Percentiles rank a stretch among this genome's conserved stretches.
Conservation (phyloP, 2,329 filamentous ascomycete genomes). For the Cordyceps militaris region DNA sequence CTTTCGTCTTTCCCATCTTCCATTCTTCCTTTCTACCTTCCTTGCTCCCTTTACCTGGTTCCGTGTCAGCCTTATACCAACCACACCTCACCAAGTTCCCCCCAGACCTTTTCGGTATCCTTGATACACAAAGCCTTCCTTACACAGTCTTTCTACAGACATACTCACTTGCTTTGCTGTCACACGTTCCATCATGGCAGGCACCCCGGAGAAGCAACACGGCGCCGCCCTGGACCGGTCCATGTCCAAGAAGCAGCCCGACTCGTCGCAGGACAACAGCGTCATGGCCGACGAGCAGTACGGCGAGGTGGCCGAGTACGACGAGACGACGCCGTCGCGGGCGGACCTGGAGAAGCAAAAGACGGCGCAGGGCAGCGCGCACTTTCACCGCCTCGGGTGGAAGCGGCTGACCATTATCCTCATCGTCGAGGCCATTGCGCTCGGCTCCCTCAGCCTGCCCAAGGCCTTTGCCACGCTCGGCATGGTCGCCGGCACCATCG, state of each 20-base stretch:
- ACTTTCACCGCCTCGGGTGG: slow-evolving; percentile 49
- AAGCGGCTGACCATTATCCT: slow-evolving; percentile 49
- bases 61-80: neutral
- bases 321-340: slow-evolving; percentile 22
- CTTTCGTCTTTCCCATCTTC: neutral
- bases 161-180: neutral
- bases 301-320: slow-evolving; percentile 33
- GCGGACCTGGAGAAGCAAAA: slow-evolving; percentile 41
- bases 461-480: slow-evolving; percentile 45
- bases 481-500: slow-evolving; percentile 43
- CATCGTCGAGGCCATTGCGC: slow-evolving; percentile 51
- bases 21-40: neutral
- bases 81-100: neutral
- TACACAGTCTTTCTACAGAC: slow-evolving; percentile 5
- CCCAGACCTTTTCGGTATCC: neutral
- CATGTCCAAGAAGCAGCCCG: slow-evolving; percentile 1
- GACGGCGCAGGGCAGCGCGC: slow-evolving; percentile 36
- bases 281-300: slow-evolving; percentile 22
- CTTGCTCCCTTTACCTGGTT: neutral
- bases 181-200: neutral
- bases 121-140: no score
- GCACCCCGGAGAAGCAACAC: slow-evolving; percentile 1
- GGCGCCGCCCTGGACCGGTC: neutral
- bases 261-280: slow-evolving; percentile 16
- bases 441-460: slow-evolving; percentile 45